Base-by-base conservation (phyloP, 2,329 filamentous ascomycete species). In the Microsporum audouinii region DNA sequence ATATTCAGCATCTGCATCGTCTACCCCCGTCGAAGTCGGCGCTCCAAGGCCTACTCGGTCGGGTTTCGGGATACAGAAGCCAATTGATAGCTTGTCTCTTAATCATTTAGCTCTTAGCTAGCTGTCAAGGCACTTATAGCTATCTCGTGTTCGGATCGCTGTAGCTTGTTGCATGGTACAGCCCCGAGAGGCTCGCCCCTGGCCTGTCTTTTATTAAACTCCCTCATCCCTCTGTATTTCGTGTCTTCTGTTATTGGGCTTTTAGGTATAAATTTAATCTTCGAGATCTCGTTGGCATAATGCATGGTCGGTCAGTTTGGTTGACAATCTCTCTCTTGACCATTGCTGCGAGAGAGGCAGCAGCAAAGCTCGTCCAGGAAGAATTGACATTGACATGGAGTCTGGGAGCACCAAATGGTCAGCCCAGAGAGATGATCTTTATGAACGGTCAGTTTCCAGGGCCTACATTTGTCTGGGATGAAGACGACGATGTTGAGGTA, bases 321-420 rank as follows among this genome's bases (percentile, higher is more conserved):
- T 43, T 14, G 39, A 43, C 17, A 43, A 43, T 43, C 14, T 14
- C 39, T 6, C 39, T 43, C 39, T 17, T 14, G 10, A n/a, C 39
- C 14, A 5, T 43, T n/a, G 39, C 39, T 23, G 39, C 14, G 17
- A n/a, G 39, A 43, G 14, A 43, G 14, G 39, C n/a, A 5, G 39
- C 39, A n/a, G 39, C 39, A 5, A 43, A 43, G 2, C 14, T 43
- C 39, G 39, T 17, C n/a, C 39, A 6, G 4, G n/a, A 43, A n/a
- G 39, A 43, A 17, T n/a, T 43, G 39, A 43, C 39, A 17, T 43
- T 43, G 39, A 59, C 62, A 29, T 61, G 62, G 47, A 56, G 53
- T 14, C 62, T 59, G n/a, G 41, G 65, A n/a, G 62, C 66, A 12
- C 68, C 68, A 12, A 64, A 68, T 63, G 68, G 68, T 5, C 53